phyloP scores from a whole-genome alignment of 805 yeast genomes.

The Yueomyces sp. region DNA sequence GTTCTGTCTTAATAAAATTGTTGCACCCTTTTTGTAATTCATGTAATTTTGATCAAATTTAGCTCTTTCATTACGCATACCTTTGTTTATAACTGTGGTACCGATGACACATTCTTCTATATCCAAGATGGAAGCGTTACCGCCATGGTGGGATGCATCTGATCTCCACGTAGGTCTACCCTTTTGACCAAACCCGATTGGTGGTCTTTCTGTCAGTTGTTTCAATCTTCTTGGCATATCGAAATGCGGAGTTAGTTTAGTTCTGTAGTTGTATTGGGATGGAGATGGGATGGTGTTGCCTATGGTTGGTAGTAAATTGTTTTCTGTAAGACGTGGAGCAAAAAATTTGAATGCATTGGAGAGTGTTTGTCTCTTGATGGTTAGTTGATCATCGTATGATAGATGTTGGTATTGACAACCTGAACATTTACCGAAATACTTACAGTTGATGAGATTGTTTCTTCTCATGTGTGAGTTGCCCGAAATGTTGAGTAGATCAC shows the following conservation, averaged over 20 bases:
- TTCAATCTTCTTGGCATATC: slow-evolving; percentile 52
- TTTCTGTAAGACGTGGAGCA: slow-evolving; percentile 40
- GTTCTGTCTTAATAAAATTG: slow-evolving; percentile 72
- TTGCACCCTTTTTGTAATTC: slow-evolving; percentile 64
- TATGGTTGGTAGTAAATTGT: slow-evolving; percentile 42
- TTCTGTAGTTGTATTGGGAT: slow-evolving; percentile 60
- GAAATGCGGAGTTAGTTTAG: slow-evolving; percentile 93
- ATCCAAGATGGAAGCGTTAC: slow-evolving; percentile 57
- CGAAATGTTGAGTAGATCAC: slow-evolving; percentile 50
- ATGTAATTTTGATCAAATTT: slow-evolving; percentile 35
- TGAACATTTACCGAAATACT: slow-evolving; percentile 83
- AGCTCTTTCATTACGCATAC: slow-evolving; percentile 55
- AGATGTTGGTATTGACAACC: slow-evolving; percentile 90
- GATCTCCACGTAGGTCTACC: slow-evolving; percentile 65
- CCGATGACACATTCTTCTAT: slow-evolving; percentile 92
- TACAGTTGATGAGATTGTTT: slow-evolving; percentile 46
- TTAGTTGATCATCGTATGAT: slow-evolving; percentile 58
- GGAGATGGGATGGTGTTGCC: slow-evolving; percentile 67
- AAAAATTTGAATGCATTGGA: slow-evolving; percentile 69
- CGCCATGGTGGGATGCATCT: slow-evolving; percentile 33
- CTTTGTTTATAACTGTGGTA: slow-evolving; percentile 62
- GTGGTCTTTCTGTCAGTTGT: slow-evolving; percentile 36
- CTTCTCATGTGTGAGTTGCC: slow-evolving; percentile 34
- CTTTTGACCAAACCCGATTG: slow-evolving; percentile 80
- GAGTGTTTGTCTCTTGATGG: slow-evolving; percentile 60